Conservation (phyloP, 2,329 filamentous ascomycete genomes). For the Talaromyces marneffei region DNA sequence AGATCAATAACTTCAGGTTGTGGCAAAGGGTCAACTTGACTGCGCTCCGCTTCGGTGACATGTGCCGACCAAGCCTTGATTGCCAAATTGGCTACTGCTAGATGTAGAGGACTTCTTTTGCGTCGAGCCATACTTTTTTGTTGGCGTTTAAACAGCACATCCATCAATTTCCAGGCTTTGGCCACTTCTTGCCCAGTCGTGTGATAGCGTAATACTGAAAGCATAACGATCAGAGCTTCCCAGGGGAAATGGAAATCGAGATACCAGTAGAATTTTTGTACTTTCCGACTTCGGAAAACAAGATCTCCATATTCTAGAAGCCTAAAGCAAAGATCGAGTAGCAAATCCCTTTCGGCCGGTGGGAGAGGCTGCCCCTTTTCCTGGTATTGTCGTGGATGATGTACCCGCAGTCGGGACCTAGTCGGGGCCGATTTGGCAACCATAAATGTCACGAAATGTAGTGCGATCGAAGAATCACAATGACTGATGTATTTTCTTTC, state of each 20-base stretch:
- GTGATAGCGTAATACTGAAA: slow-evolving; percentile 38
- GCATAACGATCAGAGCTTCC: slow-evolving; percentile 49
- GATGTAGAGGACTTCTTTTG: slow-evolving; percentile 19
- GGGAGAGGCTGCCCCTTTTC: slow-evolving; percentile 19
- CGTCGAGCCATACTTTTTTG: slow-evolving; percentile 19
- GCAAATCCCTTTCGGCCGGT: slow-evolving; percentile 19
- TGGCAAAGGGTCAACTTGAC: slow-evolving; percentile 14
- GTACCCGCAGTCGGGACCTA: slow-evolving; percentile 42
- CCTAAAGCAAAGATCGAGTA: slow-evolving; percentile 35
- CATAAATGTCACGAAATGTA: slow-evolving; percentile 42
- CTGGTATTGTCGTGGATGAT: slow-evolving; percentile 37
- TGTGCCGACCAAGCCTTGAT: slow-evolving; percentile 25
- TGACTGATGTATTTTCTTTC: slow-evolving; percentile 34
- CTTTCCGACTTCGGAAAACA: slow-evolving; percentile 29
- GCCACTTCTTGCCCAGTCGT: slow-evolving; percentile 31
- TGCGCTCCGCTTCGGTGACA: slow-evolving; percentile 20
- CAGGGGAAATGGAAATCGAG: slow-evolving; percentile 46
- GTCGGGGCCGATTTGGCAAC: slow-evolving; percentile 41
- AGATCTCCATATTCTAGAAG: slow-evolving; percentile 21
- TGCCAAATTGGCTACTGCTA: slow-evolving; percentile 23
- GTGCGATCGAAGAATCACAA: slow-evolving; percentile 36
- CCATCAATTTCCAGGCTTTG: slow-evolving; percentile 43
- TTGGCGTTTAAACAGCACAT: slow-evolving; percentile 40
- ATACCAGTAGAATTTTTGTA: slow-evolving; percentile 44
- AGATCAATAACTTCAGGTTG: slow-evolving; percentile 21